phyloP scores from a whole-genome alignment of 139 green algal genomes.

The Trebouxia sp. region DNA sequence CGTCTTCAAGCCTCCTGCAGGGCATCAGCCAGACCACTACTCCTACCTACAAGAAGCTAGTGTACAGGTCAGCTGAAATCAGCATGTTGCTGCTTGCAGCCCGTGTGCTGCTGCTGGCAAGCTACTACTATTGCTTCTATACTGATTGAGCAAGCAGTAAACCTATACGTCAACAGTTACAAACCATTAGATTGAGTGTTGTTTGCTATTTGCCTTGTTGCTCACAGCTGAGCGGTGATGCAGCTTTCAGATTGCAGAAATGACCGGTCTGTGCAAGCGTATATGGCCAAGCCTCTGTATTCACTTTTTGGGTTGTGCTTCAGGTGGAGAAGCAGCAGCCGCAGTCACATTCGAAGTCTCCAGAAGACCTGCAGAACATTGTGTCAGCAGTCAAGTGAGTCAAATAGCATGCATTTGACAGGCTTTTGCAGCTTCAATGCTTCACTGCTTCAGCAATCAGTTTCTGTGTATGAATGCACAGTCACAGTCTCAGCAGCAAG shows the following conservation, averaged over 20 bases:
- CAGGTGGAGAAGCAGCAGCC: slow-evolving; percentile 17
- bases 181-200: no score
- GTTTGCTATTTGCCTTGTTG: no score
- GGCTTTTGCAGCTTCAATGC: not conserved
- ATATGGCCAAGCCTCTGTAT: no score
- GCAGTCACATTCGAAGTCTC: not conserved
- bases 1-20: not conserved
- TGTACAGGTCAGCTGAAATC: no score
- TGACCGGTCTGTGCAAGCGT: no score
- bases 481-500: no score
- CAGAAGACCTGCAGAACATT: slow-evolving; percentile 6
- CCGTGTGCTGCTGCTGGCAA: no score
- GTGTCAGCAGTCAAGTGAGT: slow-evolving; percentile 20
- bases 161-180: no score
- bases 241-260: no score
- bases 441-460: not conserved
- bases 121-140: not conserved
- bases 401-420: no score
- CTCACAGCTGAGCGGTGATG: not conserved
- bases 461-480: not conserved
- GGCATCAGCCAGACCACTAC: not conserved
- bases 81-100: not conserved
- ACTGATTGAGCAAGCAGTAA: no score
- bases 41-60: slow-evolving; percentile 8
- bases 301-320: no score